These are phyloP conservation scores for Hanseniaspora uvarum DNA, from an alignment of 1,139 yeast genomes.

Conservation along the genomic window DNA sequence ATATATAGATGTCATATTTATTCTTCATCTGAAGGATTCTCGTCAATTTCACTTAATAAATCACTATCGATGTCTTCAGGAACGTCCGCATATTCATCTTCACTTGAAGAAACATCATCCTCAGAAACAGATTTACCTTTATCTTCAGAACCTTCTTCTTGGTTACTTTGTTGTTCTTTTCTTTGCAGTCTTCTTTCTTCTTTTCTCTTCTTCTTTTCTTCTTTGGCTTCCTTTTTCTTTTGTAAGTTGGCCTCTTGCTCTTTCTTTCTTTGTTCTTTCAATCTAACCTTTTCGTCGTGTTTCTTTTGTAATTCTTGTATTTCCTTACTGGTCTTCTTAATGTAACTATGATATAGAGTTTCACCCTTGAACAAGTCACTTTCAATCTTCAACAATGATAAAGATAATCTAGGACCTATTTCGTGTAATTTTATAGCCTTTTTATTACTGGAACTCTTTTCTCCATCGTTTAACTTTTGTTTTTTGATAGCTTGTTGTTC, in stretches of 20 bases:
- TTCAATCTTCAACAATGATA: conserved; percentile 74
- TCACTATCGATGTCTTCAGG: conserved; percentile 38
- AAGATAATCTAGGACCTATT: conserved; percentile 79
- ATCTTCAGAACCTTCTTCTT: conserved; percentile 23
- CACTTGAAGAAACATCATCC: conserved; percentile 22
- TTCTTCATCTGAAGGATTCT: conserved; percentile 17
- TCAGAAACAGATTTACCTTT: conserved; percentile 21
- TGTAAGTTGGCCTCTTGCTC: conserved; percentile 72
- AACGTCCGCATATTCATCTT: conserved; percentile 31
- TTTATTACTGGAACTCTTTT: conserved; percentile 39
- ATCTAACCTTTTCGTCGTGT: conserved; percentile 51
- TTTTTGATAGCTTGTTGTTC: conserved; percentile 20
- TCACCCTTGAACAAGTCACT: conserved; percentile 85
- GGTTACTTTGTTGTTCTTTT: conserved; percentile 27
- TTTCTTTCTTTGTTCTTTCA: conserved; percentile 63
- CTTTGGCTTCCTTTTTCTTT: conserved; percentile 63
- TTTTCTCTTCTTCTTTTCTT: conserved; percentile 63
- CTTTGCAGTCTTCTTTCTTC: conserved; percentile 45
- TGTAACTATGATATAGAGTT: conserved; percentile 67
- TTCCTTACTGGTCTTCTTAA: conserved; percentile 55
- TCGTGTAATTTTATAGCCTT: conserved; percentile 88
- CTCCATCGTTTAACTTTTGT: conserved; percentile 22
- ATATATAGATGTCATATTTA: not conserved
- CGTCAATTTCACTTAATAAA: conserved; percentile 35
- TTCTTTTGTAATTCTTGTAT: conserved; percentile 50